Percentiles rank a stretch among this genome's conserved stretches.
Conservation (phyloP, 768 basidiomycete genomes). For the Heimioporus sp. region DNA sequence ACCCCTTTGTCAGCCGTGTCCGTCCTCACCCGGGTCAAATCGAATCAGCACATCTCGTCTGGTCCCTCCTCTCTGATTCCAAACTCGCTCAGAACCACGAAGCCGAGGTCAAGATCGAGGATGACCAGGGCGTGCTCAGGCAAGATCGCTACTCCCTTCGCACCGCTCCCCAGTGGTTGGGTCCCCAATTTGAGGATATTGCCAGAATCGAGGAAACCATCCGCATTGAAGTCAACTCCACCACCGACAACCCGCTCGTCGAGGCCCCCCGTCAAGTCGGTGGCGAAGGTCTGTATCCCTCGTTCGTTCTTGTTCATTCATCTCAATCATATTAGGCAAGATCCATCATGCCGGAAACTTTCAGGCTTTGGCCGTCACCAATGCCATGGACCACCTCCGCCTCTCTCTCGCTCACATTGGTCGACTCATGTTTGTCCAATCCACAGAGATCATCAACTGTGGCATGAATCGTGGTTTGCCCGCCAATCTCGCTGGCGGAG, state of each 20-base stretch:
- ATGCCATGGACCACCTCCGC: slow-evolving; percentile 86
- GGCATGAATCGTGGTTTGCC: slow-evolving; percentile 75
- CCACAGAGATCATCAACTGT: slow-evolving; percentile 56
- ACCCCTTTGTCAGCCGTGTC: slow-evolving; percentile 71
- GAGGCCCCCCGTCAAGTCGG: slow-evolving; percentile 70
- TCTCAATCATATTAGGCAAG: slow-evolving; percentile 32
- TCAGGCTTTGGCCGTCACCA: slow-evolving; percentile 84
- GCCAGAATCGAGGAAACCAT: slow-evolving; percentile 61
- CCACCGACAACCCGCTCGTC: slow-evolving; percentile 86
- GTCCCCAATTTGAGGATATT: slow-evolving; percentile 82
- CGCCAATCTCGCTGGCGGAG: slow-evolving; percentile 74
- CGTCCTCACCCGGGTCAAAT: slow-evolving; percentile 88
- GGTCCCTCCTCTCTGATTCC: slow-evolving; percentile 65
- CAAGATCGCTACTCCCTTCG: slow-evolving; percentile 73
- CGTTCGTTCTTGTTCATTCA: neutral
- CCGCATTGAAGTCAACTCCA: slow-evolving; percentile 78
- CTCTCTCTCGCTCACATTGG: slow-evolving; percentile 68
- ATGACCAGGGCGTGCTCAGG: slow-evolving; percentile 71
- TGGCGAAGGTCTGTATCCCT: slow-evolving; percentile 15
- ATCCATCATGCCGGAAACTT: slow-evolving; percentile 88
- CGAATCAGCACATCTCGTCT: slow-evolving; percentile 68
- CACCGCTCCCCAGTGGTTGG: slow-evolving; percentile 81
- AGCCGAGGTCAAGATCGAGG: slow-evolving; percentile 68
- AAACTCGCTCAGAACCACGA: slow-evolving; percentile 66
- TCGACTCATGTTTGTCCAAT: slow-evolving; percentile 65